Evolutionary conservation across 176 grass and related monocot genomes (phyloP).

Genomic region (Musa acuminata): DNA sequence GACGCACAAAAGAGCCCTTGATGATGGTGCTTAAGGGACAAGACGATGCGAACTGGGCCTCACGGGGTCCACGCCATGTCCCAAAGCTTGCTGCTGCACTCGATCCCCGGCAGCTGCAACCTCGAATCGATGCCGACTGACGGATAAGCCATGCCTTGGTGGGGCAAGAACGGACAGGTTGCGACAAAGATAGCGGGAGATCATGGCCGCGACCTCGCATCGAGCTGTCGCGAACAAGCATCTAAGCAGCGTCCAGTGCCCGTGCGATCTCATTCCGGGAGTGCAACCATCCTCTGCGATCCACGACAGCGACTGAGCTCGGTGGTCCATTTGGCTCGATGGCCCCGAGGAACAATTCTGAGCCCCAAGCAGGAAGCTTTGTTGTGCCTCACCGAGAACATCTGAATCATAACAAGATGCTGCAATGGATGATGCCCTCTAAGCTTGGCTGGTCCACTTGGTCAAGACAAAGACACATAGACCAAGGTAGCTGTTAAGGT

Average conservation of each 20-base stretch:
- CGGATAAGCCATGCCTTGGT: slow-evolving; percentile 4
- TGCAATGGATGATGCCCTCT: neutral
- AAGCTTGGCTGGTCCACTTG: too few relatives aligned
- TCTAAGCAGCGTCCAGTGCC: neutral
- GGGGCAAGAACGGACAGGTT: slow-evolving; percentile 7
- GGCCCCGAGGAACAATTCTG: neutral
- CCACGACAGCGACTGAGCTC: neutral
- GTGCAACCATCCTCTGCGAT: neutral
- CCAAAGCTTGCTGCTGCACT: neutral
- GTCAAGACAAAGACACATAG: too few relatives aligned
- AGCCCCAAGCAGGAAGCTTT: neutral
- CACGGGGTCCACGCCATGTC: neutral
- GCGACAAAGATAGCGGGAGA: neutral
- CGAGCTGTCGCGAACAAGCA: slow-evolving; percentile 6
- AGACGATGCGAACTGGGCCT: neutral
- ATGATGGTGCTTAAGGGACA: slow-evolving; percentile 13
- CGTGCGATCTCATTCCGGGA: neutral
- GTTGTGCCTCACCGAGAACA: neutral
- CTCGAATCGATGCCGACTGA: slow-evolving; percentile 2
- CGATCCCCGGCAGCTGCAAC: slow-evolving; percentile 1
- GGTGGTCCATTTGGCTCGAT: neutral
- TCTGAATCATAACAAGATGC: neutral
- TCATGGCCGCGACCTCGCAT: slow-evolving; percentile 1
- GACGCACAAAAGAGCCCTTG: neutral
- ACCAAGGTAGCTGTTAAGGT: too few relatives aligned